phyloP scores from a whole-genome alignment of 257 asterid species.

The Gynochthodes officinalis region DNA sequence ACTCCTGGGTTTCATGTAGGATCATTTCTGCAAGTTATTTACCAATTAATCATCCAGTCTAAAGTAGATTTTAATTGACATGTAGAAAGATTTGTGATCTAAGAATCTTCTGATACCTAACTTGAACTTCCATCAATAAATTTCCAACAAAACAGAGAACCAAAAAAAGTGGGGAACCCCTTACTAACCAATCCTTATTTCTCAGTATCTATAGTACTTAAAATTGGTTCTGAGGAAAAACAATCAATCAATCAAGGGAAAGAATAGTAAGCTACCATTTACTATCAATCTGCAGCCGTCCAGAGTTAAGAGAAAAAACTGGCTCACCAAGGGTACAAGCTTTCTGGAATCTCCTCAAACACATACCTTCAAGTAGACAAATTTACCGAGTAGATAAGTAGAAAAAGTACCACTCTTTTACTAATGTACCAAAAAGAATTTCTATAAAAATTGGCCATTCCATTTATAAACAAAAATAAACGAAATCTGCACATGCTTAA shows the following conservation, averaged over 20 bases:
- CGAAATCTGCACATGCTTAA: background rate
- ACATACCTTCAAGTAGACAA: constrained; percentile 69
- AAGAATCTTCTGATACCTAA: too few relatives aligned
- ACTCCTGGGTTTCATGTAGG: too few relatives aligned
- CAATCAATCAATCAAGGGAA: background rate
- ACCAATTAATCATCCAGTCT: too few relatives aligned
- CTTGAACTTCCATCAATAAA: background rate
- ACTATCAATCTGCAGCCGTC: constrained; percentile 66
- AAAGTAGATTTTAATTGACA: too few relatives aligned
- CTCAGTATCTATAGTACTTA: background rate
- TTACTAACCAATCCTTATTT: background rate
- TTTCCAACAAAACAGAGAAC: too few relatives aligned
- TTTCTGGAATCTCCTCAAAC: constrained; percentile 74
- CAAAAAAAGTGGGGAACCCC: too few relatives aligned
- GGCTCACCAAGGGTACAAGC: constrained; percentile 71
- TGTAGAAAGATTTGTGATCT: too few relatives aligned
- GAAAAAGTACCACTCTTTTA: background rate
- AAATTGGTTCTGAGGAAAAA: background rate
- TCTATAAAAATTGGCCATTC: background rate
- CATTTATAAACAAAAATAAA: background rate
- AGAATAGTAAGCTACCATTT: constrained; percentile 58
- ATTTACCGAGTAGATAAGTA: constrained; percentile 17
- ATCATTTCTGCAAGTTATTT: too few relatives aligned
- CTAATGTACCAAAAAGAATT: background rate
- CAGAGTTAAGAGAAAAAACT: constrained; percentile 62